Percentiles rank a stretch among this genome's conserved stretches.
phyloP scores from a whole-genome alignment of 768 basidiomycete species.

The Mycena rosella region DNA sequence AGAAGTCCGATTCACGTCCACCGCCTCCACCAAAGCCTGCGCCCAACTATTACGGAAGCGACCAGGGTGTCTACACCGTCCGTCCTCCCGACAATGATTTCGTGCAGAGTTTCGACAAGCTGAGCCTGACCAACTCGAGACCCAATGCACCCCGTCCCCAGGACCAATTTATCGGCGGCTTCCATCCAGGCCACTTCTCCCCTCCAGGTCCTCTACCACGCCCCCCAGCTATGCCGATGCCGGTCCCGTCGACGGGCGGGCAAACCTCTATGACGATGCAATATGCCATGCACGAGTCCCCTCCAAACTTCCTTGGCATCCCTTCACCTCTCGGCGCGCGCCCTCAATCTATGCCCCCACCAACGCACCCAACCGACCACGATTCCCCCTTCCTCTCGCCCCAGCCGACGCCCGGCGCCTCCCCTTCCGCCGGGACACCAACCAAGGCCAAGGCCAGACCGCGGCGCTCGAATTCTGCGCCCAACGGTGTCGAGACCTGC shows the following conservation, averaged over 20 bases:
- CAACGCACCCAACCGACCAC: background rate
- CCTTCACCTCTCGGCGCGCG: constrained; percentile 12
- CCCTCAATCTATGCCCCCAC: constrained; percentile 32
- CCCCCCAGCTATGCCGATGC: constrained; percentile 40
- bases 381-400: constrained; percentile 37
- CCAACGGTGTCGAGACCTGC: constrained; percentile 32
- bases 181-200: constrained; percentile 31
- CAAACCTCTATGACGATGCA: constrained; percentile 40
- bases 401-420: constrained; percentile 12
- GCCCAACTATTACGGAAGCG: constrained; percentile 25
- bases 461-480: constrained; percentile 35
- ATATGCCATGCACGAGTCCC: constrained; percentile 34
- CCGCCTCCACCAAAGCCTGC: constrained; percentile 31
- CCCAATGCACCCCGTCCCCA: constrained; percentile 17
- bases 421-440: constrained; percentile 23
- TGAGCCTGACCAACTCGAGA: constrained; percentile 21
- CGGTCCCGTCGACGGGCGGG: constrained; percentile 15
- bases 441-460: constrained; percentile 26
- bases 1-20: constrained; percentile 26
- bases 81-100: constrained; percentile 21
- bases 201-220: constrained; percentile 29
- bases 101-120: constrained; percentile 27
- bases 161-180: constrained; percentile 34
- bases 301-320: constrained; percentile 30
- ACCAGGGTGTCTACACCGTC: constrained; percentile 28